Base-by-base conservation (phyloP, 495 filamentous ascomycete species). In the Massariosphaeria phaeospora region DNA sequence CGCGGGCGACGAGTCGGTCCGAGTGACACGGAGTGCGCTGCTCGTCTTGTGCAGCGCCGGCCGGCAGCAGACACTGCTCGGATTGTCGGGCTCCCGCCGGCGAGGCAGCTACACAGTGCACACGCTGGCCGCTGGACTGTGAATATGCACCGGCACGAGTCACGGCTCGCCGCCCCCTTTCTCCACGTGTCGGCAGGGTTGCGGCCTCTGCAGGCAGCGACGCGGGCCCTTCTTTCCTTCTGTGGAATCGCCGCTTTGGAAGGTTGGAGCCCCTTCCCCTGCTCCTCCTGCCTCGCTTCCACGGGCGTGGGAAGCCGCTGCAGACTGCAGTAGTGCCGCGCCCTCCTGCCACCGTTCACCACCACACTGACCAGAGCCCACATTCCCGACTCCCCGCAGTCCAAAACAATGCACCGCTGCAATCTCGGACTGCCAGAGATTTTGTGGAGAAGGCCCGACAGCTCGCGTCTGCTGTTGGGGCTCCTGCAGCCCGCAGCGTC, bases 331-430 rank as follows among this genome's bases (percentile, higher is more conserved):
- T 52, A 52, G 48, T 36, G 48, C 48, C 18, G 23, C 34, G 12
- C 48, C 21, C 33, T 26, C 13, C 3, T 10, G n/a, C 40, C 40
- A 52, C 34, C 35, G 48, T 52, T 52, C 48, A 36, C 35, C n/a
- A n/a, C n/a, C n/a, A n/a, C n/a, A n/a, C n/a, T n/a, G n/a, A n/a
- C n/a, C n/a, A 18, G 15, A 13, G 17, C 17, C 31, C 43, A 27
- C 39, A 24, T 2, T 57, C 45, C 54, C 54, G 45, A 46, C 54
- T 57, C 45, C 45, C 54, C 54, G 54, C 47, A 44, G 54, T 47
- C 54, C 40, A 48, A 40, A n/a, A n/a, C n/a, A n/a, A 56, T 48
- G 11, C 40, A 52, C 36, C 11, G 10, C 35, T 12, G 48, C 23
- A 40, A 52, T 39, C 30, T 41, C 43, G 36, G 30, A 30, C n/a